Conservation (phyloP, 2,329 filamentous ascomycete genomes). For the Dactylonectria estremocensis region DNA sequence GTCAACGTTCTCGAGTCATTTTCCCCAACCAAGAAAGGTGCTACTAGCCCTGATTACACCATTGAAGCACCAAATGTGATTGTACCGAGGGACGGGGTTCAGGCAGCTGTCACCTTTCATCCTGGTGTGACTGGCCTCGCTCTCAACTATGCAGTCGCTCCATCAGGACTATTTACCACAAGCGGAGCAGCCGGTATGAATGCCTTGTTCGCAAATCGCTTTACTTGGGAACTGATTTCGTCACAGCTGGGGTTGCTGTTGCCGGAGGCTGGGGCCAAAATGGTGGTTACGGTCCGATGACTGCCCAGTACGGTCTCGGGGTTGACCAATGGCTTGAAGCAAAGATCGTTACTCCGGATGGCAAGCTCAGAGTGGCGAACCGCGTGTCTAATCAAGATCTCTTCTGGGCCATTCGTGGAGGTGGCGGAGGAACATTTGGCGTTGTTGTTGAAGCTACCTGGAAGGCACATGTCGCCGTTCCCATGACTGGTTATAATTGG, state of each 20-base stretch:
- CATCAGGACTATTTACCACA: not conserved
- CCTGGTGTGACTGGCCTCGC: not conserved
- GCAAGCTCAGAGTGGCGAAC: conserved; percentile 1
- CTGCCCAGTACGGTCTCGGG: conserved; percentile 15
- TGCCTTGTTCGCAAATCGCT: not conserved
- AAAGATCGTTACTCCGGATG: conserved; percentile 7
- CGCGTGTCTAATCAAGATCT: not conserved
- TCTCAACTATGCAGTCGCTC: conserved; percentile 1
- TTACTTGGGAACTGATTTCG: not conserved
- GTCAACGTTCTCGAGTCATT: not conserved
- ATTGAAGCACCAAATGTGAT: not conserved
- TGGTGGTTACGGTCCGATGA: conserved; percentile 11
- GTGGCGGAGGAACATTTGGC: not conserved
- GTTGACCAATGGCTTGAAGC: conserved; percentile 21
- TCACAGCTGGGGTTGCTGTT: not conserved
- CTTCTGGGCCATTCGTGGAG: not conserved
- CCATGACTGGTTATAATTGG: conserved; percentile 20
- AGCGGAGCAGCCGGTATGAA: not conserved
- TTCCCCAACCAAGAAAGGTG: not conserved
- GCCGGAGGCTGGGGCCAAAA: conserved; percentile 14
- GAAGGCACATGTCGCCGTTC: conserved; percentile 12
- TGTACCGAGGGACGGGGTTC: not conserved
- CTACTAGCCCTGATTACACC: not conserved
- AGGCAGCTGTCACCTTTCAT: not conserved
- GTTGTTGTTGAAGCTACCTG: conserved; percentile 17